Evolutionary conservation across 768 basidiomycete genomes (phyloP).

Genomic region (Serendipita vermifera): DNA sequence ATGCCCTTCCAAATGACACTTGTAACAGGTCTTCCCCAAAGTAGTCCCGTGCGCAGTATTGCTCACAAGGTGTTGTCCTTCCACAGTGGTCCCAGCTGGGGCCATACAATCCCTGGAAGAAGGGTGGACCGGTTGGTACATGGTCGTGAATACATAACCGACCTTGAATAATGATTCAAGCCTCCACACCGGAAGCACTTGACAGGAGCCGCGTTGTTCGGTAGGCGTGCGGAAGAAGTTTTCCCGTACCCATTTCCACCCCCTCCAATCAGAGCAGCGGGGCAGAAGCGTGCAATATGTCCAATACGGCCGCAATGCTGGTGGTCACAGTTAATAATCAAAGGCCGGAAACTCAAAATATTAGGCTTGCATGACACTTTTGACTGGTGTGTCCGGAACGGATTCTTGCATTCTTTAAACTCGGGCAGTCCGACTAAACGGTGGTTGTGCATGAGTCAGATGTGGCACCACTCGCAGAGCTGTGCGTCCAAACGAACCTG

Average conservation of each 20-base stretch:
- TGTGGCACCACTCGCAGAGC: not conserved
- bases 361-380: slow-evolving; percentile 65
- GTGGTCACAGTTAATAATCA: slow-evolving; percentile 10
- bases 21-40: slow-evolving; percentile 75
- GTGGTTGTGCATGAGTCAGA: not conserved
- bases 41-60: slow-evolving; percentile 32
- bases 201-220: slow-evolving; percentile 66
- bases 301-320: slow-evolving; percentile 74
- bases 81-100: slow-evolving; percentile 41
- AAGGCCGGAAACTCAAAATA: not conserved
- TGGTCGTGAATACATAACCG: slow-evolving; percentile 17
- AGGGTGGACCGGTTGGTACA: slow-evolving; percentile 11
- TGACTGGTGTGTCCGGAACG: slow-evolving; percentile 45
- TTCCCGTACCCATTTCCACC: slow-evolving; percentile 22
- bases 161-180: slow-evolving; percentile 79
- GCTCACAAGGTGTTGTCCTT: slow-evolving; percentile 33
- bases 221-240: slow-evolving; percentile 26
- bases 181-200: slow-evolving; percentile 87
- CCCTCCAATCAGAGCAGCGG: slow-evolving; percentile 31
- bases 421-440: slow-evolving; percentile 60
- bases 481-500: slow-evolving; percentile 30
- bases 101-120: slow-evolving; percentile 65
- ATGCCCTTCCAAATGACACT: slow-evolving; percentile 79
- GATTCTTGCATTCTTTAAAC: slow-evolving; percentile 37
- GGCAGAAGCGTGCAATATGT: slow-evolving; percentile 68